Evolutionary conservation across 2,329 filamentous ascomycete genomes (phyloP).

Genomic region (Sporothrix inflata): DNA sequence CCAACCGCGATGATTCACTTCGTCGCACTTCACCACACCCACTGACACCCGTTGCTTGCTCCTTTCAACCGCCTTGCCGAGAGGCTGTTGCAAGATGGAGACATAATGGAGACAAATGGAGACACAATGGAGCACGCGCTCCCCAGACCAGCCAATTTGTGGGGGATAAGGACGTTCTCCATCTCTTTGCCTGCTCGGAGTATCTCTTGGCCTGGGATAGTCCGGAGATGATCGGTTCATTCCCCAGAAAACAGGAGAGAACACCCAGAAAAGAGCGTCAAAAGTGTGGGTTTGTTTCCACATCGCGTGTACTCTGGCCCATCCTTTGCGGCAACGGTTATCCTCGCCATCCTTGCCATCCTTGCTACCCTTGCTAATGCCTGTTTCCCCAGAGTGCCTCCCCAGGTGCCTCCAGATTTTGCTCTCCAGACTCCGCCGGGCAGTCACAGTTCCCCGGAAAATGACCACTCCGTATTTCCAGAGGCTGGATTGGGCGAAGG

Average conservation of each 20-base stretch:
- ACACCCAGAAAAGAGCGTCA: background rate
- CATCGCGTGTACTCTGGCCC: background rate
- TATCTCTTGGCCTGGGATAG: background rate
- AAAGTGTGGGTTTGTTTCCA: background rate
- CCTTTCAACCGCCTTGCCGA: background rate
- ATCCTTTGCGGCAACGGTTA: slow-evolving; percentile 8
- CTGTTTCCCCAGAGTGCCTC: background rate
- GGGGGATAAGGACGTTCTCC: background rate
- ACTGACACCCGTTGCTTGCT: too few relatives aligned
- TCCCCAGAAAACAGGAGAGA: background rate
- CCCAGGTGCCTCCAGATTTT: background rate
- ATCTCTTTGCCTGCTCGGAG: background rate
- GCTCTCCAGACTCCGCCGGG: background rate
- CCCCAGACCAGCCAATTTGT: background rate
- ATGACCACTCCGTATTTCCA: background rate
- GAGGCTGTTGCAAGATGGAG: background rate
- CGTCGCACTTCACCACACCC: background rate
- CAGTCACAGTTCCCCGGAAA: background rate
- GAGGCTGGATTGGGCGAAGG: background rate
- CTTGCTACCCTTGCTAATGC: background rate
- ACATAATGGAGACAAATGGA: too few relatives aligned
- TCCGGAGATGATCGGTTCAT: background rate
- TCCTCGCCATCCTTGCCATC: background rate
- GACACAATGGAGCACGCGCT: background rate
- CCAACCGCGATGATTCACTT: slow-evolving; percentile 3